Base-by-base conservation (phyloP, 306 rosid species). In the Citrullus colocynthis region DNA sequence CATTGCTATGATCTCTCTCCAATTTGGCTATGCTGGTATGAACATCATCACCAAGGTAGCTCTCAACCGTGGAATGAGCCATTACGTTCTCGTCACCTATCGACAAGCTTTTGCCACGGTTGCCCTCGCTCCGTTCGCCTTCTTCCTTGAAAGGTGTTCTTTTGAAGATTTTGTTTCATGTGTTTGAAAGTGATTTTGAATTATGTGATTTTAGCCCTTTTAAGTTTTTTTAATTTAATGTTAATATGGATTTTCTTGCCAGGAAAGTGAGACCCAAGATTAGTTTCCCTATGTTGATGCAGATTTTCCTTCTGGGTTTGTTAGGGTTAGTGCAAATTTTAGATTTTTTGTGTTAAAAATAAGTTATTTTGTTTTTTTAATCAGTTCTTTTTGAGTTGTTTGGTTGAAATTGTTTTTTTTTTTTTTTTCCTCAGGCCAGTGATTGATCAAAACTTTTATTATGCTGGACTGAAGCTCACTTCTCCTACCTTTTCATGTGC, bases 11-110 rank as follows among this genome's bases (percentile, higher is more conserved):
- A 86, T 88, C 66, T 92, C 87, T 65, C 89, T 95, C n/a, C 99
- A 95, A 80, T 95, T 95, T 34, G 99, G 99, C 4, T 90, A 89
- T 44, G 97, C 97, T 4, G 99, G 99, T 0, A 95, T 95, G 99
- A 92, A 86, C 84, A 90, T 95, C 71, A 87, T 95, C 80, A 95
- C 97, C 2, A 95, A 92, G 79, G 97, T 90, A 2, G 90, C 97
- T 7, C 94, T 95, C 70, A 95, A 88, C 88, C 91, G 93, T 6
- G 99, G 99, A 3, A 90, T 92, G 97, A 95, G 93, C 67, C 99
- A 92, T 73, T 95, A 88, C 51, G 99, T 91, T 13, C 97, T 95
- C 63, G 96, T 93, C 54, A 96, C 90, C 51, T 95, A 95, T 63
- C 78, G 99, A 13, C 99, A 95, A 7, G 93, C 97, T 59, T 90